A percentile compares a stretch with the other conserved stretches of the same genome.
phyloP scores from a whole-genome alignment of 768 basidiomycete species.

The Mycena chlorophos region DNA sequence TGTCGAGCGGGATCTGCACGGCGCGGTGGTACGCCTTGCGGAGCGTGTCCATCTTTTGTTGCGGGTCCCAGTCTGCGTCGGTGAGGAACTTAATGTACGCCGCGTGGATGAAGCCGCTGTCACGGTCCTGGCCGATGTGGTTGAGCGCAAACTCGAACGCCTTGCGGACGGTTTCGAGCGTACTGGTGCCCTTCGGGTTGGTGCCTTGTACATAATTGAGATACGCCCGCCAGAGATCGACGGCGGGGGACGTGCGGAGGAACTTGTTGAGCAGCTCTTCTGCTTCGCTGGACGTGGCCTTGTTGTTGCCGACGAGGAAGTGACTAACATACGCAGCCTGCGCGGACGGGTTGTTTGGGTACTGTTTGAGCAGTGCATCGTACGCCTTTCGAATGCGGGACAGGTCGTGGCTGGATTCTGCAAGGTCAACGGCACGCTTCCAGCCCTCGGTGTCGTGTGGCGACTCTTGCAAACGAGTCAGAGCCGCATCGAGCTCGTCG shows the following conservation, averaged over 20 bases:
- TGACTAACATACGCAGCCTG: constrained; percentile 85
- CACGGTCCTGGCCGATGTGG: constrained; percentile 88
- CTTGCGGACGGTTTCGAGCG: constrained; percentile 77
- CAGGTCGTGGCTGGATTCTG: constrained; percentile 76
- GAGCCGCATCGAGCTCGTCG: constrained; percentile 64
- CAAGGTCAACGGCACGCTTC: constrained; percentile 74
- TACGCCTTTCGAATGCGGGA: constrained; percentile 80
- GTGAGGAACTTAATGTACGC: constrained; percentile 92
- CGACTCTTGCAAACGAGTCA: constrained; percentile 60
- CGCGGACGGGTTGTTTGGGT: constrained; percentile 90
- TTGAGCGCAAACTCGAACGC: constrained; percentile 93
- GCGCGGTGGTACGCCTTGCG: constrained; percentile 92
- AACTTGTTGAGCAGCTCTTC: constrained; percentile 90
- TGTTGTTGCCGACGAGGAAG: constrained; percentile 63
- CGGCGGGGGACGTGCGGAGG: constrained; percentile 79
- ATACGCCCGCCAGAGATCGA: constrained; percentile 92
- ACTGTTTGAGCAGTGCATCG: constrained; percentile 78
- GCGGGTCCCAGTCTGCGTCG: constrained; percentile 88
- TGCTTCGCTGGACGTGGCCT: constrained; percentile 68
- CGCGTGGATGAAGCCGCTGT: constrained; percentile 88
- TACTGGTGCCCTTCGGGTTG: constrained; percentile 58
- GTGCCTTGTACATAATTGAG: constrained; percentile 86
- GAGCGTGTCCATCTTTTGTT: constrained; percentile 91
- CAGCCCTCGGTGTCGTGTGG: constrained; percentile 78
- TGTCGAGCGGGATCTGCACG: constrained; percentile 91